Percentiles rank a stretch among this genome's conserved stretches.
Conservation (phyloP, 768 basidiomycete genomes). For the Leccinum boreale region DNA sequence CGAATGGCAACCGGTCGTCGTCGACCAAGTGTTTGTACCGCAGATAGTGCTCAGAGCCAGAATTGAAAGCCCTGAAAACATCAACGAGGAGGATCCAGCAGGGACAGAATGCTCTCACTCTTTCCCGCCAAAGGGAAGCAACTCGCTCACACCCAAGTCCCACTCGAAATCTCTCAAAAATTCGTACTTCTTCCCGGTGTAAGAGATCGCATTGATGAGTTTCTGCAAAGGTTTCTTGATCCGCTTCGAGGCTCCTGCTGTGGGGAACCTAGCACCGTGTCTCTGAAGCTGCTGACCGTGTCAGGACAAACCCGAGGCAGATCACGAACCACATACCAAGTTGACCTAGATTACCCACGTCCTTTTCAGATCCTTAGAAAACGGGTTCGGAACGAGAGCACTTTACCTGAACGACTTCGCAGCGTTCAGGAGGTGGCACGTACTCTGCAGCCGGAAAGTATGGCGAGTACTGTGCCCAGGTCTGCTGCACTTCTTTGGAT, state of each 20-base stretch:
- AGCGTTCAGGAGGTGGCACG: conserved; percentile 42
- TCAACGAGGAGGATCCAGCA: not conserved
- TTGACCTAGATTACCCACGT: conserved; percentile 20
- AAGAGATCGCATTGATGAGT: conserved; percentile 45
- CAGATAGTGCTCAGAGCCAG: conserved; percentile 49
- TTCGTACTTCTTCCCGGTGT: conserved; percentile 43
- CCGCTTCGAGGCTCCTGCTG: conserved; percentile 38
- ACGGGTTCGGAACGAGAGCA: not conserved
- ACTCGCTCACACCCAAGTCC: conserved; percentile 50
- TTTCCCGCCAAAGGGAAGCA: conserved; percentile 65
- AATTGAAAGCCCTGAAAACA: conserved; percentile 41
- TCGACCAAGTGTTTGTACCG: conserved; percentile 53
- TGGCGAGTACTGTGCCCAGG: conserved; percentile 64
- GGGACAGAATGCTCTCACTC: conserved; percentile 43
- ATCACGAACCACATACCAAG: conserved; percentile 19
- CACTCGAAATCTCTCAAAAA: conserved; percentile 62
- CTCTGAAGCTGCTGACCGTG: conserved; percentile 57
- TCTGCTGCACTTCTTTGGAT: conserved; percentile 25
- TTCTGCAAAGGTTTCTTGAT: conserved; percentile 53
- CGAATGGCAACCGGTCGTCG: conserved; percentile 46
- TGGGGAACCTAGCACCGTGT: conserved; percentile 80
- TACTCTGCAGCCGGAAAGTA: conserved; percentile 51
- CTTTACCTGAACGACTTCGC: conserved; percentile 54
- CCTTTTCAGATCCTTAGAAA: not conserved
- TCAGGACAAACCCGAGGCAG: conserved; percentile 2